Percentiles rank a stretch among this genome's conserved stretches.
Conservation (phyloP, 805 yeast genomes). For the Ascoidea asiatica region DNA sequence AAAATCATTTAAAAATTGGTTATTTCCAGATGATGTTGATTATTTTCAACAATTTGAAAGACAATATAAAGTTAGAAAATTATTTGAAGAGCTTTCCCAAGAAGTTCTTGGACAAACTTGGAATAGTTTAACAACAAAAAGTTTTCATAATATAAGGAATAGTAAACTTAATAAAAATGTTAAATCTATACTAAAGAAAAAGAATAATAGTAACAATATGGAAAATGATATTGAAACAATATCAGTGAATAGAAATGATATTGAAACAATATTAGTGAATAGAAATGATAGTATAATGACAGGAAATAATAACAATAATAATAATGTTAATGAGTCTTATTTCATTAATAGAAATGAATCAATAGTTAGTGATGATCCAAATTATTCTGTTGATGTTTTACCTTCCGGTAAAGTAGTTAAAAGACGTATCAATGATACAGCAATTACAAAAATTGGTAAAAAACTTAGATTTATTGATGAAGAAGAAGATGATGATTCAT, state of each 20-base stretch:
- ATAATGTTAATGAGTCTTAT: slow-evolving; percentile 3
- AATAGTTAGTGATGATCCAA: slow-evolving; percentile 15
- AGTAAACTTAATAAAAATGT: slow-evolving; percentile 16
- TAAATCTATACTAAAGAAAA: not conserved
- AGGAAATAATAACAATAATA: not conserved
- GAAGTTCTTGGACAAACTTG: slow-evolving; percentile 69
- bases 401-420: slow-evolving; percentile 63
- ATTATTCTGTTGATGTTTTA: slow-evolving; percentile 40
- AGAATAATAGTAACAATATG: not conserved
- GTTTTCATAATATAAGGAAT: slow-evolving; percentile 14
- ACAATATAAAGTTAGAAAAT: slow-evolving; percentile 47
- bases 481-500: slow-evolving; percentile 35
- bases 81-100: slow-evolving; percentile 61
- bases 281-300: slow-evolving; percentile 1
- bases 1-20: slow-evolving; percentile 39
- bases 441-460: slow-evolving; percentile 21
- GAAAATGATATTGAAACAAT: slow-evolving; percentile 9
- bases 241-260: not conserved
- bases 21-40: slow-evolving; percentile 65
- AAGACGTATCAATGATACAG: slow-evolving; percentile 19
- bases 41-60: slow-evolving; percentile 67
- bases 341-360: slow-evolving; percentile 17
- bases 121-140: slow-evolving; percentile 45
- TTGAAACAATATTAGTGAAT: not conserved
- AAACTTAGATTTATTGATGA: slow-evolving; percentile 23